A percentile compares a stretch with the other conserved stretches of the same genome.
phyloP scores from a whole-genome alignment of 169 alveolate genomes.

The Eimeria maxima region DNA sequence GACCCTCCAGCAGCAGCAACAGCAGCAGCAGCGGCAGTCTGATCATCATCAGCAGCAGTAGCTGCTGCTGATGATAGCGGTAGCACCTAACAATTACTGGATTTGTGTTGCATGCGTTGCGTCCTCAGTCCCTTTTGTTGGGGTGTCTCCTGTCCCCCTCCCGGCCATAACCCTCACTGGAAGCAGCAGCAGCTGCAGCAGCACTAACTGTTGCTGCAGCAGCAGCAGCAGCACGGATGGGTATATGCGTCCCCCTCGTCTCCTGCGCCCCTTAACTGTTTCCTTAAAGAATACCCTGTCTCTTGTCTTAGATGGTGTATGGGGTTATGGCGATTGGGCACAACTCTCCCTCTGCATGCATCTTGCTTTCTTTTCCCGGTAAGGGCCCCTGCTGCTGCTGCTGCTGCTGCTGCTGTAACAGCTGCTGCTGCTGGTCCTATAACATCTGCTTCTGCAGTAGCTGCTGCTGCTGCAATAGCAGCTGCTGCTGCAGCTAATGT shows the following conservation, averaged over 20 bases:
- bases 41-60: neutral
- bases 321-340: conserved; percentile 76
- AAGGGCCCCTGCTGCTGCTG: neutral
- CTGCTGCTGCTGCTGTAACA: neutral
- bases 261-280: conserved; percentile 26
- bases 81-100: neutral
- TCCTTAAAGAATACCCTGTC: conserved; percentile 25
- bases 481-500: neutral
- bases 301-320: conserved; percentile 57
- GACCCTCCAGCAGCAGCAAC: conserved; percentile 17
- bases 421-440: neutral
- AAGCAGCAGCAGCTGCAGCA: neutral
- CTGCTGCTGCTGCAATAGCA: neutral
- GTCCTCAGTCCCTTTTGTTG: conserved; percentile 61
- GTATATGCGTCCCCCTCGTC: conserved; percentile 62
- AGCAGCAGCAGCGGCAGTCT: neutral
- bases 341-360: conserved; percentile 28
- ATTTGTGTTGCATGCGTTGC: neutral
- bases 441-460: no score
- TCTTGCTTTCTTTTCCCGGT: conserved; percentile 72
- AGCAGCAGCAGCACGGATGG: neutral
- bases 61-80: no score
- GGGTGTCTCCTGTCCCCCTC: conserved; percentile 59
- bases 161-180: neutral
- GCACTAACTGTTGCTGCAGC: neutral